Evolutionary conservation across 75 land plant species (phyloP).

Genomic region (Cunninghamia lanceolata): DNA sequence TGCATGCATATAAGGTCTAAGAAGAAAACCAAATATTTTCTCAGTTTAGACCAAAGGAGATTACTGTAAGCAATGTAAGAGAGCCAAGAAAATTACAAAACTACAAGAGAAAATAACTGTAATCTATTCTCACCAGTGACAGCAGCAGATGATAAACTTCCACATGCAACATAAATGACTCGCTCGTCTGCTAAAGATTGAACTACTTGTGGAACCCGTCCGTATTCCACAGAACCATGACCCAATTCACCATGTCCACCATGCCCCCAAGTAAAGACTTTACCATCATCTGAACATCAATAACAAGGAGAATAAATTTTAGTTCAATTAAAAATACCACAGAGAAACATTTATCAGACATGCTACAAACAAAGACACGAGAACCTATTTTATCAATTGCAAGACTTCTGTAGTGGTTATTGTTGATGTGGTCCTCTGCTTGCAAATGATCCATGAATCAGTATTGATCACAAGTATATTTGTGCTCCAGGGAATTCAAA

Average conservation of each 20-base stretch:
- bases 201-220: constrained; percentile 59
- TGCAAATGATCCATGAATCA: not conserved
- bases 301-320: not conserved
- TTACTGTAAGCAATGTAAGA: not conserved
- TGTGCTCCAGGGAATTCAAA: not conserved
- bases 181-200: constrained; percentile 58
- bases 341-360: not conserved
- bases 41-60: not conserved
- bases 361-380: not conserved
- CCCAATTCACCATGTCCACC: constrained; percentile 96
- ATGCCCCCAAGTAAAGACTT: constrained; percentile 93
- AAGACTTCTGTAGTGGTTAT: not conserved
- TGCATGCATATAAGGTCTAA: not conserved
- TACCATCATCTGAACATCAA: constrained; percentile 66
- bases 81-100: not conserved
- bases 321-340: constrained; percentile 1
- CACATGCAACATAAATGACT: constrained; percentile 72
- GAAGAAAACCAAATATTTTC: not conserved
- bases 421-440: not conserved
- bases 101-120: not conserved
- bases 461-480: not conserved
- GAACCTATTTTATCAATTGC: not conserved
- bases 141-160: constrained; percentile 87
- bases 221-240: constrained; percentile 56
- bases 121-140: constrained; percentile 54